Evolutionary conservation across 306 rosid species (phyloP), one percentile per base, ranked within the genome.

Genomic region (Cucumis sativus): DNA sequence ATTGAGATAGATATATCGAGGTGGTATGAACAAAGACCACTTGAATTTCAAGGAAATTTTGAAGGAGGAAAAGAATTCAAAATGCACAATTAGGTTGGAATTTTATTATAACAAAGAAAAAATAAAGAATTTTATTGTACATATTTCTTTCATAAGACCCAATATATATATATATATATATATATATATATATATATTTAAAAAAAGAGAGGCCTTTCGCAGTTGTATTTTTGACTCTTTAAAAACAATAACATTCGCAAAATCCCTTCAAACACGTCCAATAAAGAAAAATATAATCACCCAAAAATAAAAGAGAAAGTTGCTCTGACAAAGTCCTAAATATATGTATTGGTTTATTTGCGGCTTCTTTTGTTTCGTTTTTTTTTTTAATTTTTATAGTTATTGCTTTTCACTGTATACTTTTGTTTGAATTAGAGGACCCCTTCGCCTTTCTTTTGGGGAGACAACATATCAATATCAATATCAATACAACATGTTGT

Each of bases 21-120:
- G 17, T 10, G 37, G 56, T 43, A 6, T 43, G 75, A 69, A 69
- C 28, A 69, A 21, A 12, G 51, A 69, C 75, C 33, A 23, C 15
- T 47, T 70, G 59, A 70, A 47, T 70, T 70, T 70, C 75, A 70
- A 23, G 75, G 75, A 47, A 70, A 47, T 18, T 21, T 67, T 67
- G 41, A 20, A 41, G 35, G 55, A 33, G 6, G 37, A 33, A 33
- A 11, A 13, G 74, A 20, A 69, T 69, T 69, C 20, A 45, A 68
- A 23, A 21, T 13, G 15, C 35, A 6, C 6, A 4, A 69, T 20
- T 20, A 20, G 10, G 33, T 41, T 11, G 33, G 28, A 65, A 37
- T 33, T 63, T 37, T 14, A 65, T 9, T 39, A 18, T 4, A 56
- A 56, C 0, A 4, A 40, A 39, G 21, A 10, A 5, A 10, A 10